Evolutionary conservation across 495 filamentous ascomycete species (phyloP).

Genomic region (Aspergillus heteromorphus): DNA sequence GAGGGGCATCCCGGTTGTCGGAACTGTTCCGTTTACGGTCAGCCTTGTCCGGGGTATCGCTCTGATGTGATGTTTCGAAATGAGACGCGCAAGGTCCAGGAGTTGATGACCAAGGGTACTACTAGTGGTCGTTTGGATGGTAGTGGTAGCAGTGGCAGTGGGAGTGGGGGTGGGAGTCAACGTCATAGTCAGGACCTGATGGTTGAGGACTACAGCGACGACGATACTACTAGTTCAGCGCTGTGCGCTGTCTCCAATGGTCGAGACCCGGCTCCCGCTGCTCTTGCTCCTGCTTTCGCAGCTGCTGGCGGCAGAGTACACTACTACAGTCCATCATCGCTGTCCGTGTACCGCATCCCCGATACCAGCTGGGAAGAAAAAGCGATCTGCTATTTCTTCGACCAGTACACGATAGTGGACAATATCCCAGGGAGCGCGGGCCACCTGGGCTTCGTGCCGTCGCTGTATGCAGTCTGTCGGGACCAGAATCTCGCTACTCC

Average conservation of each 20-base stretch:
- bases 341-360: slow-evolving; percentile 19
- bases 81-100: slow-evolving; percentile 31
- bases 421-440: slow-evolving; percentile 20
- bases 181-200: background rate
- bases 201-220: background rate
- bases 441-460: slow-evolving; percentile 34
- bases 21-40: slow-evolving; percentile 38
- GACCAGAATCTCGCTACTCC: slow-evolving; percentile 13
- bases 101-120: slow-evolving; percentile 23
- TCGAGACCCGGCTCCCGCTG: too few species aligned
- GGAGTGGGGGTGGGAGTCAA: too few species aligned
- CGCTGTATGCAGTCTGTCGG: slow-evolving; percentile 28
- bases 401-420: slow-evolving; percentile 32
- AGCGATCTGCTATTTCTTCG: slow-evolving; percentile 41
- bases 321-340: background rate
- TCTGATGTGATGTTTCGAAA: slow-evolving; percentile 36
- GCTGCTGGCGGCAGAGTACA: background rate
- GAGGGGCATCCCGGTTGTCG: slow-evolving; percentile 38
- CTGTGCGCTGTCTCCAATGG: too few species aligned
- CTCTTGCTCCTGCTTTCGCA: too few species aligned
- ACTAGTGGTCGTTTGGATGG: too few species aligned
- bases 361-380: slow-evolving; percentile 39
- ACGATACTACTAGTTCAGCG: too few species aligned
- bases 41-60: slow-evolving; percentile 41
- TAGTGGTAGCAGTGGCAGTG: too few species aligned